Conservation (phyloP, 768 basidiomycete genomes). For the Russula earlei region DNA sequence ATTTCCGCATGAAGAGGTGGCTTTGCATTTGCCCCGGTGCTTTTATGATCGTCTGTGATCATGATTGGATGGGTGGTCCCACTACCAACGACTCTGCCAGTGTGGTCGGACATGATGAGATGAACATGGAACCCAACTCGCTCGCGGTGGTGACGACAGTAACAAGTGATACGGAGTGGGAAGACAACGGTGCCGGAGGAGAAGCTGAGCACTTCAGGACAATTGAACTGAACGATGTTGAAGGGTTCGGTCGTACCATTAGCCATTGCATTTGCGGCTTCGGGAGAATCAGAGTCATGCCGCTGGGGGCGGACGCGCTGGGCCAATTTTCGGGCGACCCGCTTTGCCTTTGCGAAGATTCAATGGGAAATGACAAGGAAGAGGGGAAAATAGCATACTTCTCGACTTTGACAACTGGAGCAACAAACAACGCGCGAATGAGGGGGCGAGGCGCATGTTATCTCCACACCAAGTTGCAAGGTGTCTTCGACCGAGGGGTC, state of each 20-base stretch:
- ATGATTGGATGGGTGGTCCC: constrained; percentile 87
- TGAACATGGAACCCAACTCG: constrained; percentile 91
- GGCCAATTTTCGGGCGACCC: constrained; percentile 81
- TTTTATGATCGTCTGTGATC: constrained; percentile 99
- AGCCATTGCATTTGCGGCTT: constrained; percentile 32
- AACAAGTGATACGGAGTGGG: constrained; percentile 95
- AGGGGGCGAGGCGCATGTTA: constrained; percentile 76
- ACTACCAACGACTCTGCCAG: constrained; percentile 70
- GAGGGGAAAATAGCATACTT: constrained; percentile 38
- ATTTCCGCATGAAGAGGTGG: constrained; percentile 23
- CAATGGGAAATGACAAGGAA: constrained; percentile 11
- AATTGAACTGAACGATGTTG: constrained; percentile 94
- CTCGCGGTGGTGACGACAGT: constrained; percentile 97
- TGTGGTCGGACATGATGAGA: constrained; percentile 73
- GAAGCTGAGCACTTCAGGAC: constrained; percentile 82
- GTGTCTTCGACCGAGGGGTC: constrained; percentile 63
- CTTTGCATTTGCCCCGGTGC: constrained; percentile 33
- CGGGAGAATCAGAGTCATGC: constrained; percentile 62
- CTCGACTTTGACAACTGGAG: constrained; percentile 80
- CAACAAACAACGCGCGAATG: constrained; percentile 72
- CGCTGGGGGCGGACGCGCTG: constrained; percentile 71
- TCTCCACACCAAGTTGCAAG: constrained; percentile 59
- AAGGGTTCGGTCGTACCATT: constrained; percentile 58
- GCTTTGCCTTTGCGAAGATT: constrained; percentile 55
- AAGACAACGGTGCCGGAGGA: constrained; percentile 76